Evolutionary conservation across 495 filamentous ascomycete species (phyloP), one percentile per base, ranked within the genome.

Genomic region (Cudoniella acicularis): DNA sequence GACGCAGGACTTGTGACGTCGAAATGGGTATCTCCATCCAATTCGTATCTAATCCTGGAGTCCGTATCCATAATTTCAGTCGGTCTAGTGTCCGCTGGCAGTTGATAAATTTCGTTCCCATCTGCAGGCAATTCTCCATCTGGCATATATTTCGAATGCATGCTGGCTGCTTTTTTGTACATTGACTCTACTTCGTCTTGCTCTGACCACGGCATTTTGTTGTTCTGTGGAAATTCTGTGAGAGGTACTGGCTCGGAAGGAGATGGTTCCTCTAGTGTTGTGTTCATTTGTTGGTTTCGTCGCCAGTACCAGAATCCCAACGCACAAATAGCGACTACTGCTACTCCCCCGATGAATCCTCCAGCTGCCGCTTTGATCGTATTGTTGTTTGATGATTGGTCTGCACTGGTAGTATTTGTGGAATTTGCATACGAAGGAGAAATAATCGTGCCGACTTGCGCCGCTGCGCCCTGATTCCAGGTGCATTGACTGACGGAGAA

Each of bases 401-500:
- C 13, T 36, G 30, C 4, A 13, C 30, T 13, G 30, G 30, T 36
- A 36, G 30, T 36, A 13, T 36, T 36, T 13, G 30, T 36, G 6
- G 30, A 36, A 36, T 47, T 47, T 47, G 13, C 20, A n/a, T n/a
- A 47, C 20, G 20, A 47, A 17, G 20, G 43, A 8, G 43, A 21
- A 17, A 47, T 4, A 51, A 51, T 51, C 22, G 49, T 16, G 2
- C 18, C 18, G 45, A 55, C 25, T 13, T 46, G 8, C 9, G 30
- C 2, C 6, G 52, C 8, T 10, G 52, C 40, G 20, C 52, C 52
- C 21, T 55, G 36, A 9, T 22, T 18, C 6, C 18, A 45, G 2
- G 52, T 55, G 17, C 48, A 52, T 21, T 53, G 48, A n/a, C 41
- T 49, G 1, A 60, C 27, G 1, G 50, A 54, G 43, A 60, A 60